Base-by-base conservation (phyloP, 345 rosid genomes). In the Kandelia obovata region DNA sequence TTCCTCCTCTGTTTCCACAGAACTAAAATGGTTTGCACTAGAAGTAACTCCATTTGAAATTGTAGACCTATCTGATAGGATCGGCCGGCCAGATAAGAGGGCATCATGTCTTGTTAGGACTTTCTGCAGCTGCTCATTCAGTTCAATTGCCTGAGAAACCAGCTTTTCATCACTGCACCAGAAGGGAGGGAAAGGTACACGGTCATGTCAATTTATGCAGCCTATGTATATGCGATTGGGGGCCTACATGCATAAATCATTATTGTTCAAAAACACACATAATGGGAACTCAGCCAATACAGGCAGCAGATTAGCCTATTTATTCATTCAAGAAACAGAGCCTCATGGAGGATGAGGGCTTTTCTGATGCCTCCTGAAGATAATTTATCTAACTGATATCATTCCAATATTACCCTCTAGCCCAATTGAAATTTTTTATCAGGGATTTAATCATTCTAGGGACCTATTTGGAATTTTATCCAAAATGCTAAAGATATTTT, bases 81-180 rank as follows among this genome's bases (percentile, higher is more conserved):
- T 7, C 37, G 72, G 43, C 58, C 78, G 77, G 58, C 87, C 85
- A 30, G 93, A 87, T 23, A 88, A 75, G 52, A 95, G 84, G 13
- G 82, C 87, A 75, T 92, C 96, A 61, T 95, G 96, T 78, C 92
- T 86, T 46, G 71, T 73, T 65, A 95, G 92, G 80, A 88, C 83
- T 62, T 76, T 95, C 85, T 95, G 97, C 69, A 90, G 96, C 74
- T 86, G 86, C 62, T 95, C 99, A 71, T 95, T 95, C 82, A 92
- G 80, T 53, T 87, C 96, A 68, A 92, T 95, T 78, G 97, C 99
- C 78, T 61, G 84, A 75, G 99, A 95, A 74, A 95, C 89, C 70
- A 88, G 76, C 73, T 75, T 88, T 77, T 95, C 96, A 77, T 95
- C 87, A 79, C 97, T 92, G 86, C 64, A 77, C 68, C 67, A 74